Base-by-base conservation (phyloP, 202 grass and related monocot genomes). In the Panicum hallii region DNA sequence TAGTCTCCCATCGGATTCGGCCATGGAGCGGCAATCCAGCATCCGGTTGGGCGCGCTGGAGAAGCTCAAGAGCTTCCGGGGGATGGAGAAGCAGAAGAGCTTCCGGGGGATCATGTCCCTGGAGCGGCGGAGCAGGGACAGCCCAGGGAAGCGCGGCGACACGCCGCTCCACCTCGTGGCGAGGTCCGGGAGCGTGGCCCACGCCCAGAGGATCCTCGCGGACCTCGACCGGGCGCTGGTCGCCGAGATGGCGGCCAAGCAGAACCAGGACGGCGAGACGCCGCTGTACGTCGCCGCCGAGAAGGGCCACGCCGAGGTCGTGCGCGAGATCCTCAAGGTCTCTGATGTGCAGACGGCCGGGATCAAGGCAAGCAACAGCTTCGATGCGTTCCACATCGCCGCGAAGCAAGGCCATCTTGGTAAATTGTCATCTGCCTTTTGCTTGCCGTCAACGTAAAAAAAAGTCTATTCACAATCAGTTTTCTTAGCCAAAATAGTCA, bases 211-310 rank as follows among this genome's bases (percentile, higher is more conserved):
- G 82, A 91, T 99, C 75, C 47, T 99, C 5, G 57, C 85, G 0
- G 95, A 95, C n/a, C 83, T 82, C 60, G 78, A 66, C 75, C 88
- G 70, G 19, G 86, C 69, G n/a, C 62, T 89, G 54, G 75, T n/a
- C 15, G 87, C 30, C 11, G 88, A 95, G 9, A 76, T 95, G 84
- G 82, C 89, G 19, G 92, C 91, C 12, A 92, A 81, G 87, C 90
- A 89, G 75, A 99, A 99, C 89, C 90, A 89, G 79, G 93, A 99
- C 77, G 97, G 91, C 9, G 97, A 99, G 90, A 99, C 93, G 26
- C 72, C 91, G 38, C 72, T 99, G 41, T 99, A 96, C 70, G 79
- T 99, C 55, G 86, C 97, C 74, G 91, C 97, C 52, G 93, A 99
- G 79, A 96, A 85, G 84, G 97, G 97, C n/a, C 86, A 91, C 88